A percentile compares a stretch with the other conserved stretches of the same genome.
phyloP scores from a whole-genome alignment of 371 early-diverging fungal species.

The Saksenaea oblongispora region DNA sequence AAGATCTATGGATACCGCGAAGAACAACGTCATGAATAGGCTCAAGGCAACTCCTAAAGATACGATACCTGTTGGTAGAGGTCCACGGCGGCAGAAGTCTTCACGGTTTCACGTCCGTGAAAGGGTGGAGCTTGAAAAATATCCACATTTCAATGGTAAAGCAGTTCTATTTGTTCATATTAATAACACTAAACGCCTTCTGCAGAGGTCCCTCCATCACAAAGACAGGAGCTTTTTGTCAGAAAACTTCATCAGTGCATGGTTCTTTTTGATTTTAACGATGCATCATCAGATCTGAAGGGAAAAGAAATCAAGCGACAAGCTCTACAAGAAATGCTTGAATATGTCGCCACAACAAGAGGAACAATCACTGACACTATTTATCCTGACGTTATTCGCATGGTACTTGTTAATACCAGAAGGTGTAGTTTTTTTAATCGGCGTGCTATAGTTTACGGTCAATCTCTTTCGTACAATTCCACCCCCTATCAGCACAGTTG shows the following conservation, averaged over 20 bases:
- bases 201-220: conserved; percentile 68
- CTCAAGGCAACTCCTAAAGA: conserved; percentile 80
- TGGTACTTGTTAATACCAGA: conserved; percentile 62
- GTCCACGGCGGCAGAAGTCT: conserved; percentile 82
- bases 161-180: neutral
- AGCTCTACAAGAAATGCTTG: conserved; percentile 87
- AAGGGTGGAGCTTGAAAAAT: conserved; percentile 75
- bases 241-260: conserved; percentile 89
- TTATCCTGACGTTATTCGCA: conserved; percentile 88
- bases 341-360: conserved; percentile 84
- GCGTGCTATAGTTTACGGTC: neutral
- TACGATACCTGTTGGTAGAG: conserved; percentile 75
- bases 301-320: conserved; percentile 95
- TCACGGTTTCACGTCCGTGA: conserved; percentile 83
- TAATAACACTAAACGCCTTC: neutral
- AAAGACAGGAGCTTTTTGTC: conserved; percentile 80
- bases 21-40: conserved; percentile 70
- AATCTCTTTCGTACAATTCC: conserved; percentile 2
- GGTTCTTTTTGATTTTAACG: conserved; percentile 92
- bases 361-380: conserved; percentile 83
- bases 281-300: conserved; percentile 79
- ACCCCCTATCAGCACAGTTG: conserved; percentile 48
- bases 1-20: conserved; percentile 55
- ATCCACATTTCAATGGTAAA: conserved; percentile 74
- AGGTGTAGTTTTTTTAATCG: neutral